phyloP scores from a whole-genome alignment of 371 early-diverging fungal genomes.

The Apophysomyces ossiformis region DNA sequence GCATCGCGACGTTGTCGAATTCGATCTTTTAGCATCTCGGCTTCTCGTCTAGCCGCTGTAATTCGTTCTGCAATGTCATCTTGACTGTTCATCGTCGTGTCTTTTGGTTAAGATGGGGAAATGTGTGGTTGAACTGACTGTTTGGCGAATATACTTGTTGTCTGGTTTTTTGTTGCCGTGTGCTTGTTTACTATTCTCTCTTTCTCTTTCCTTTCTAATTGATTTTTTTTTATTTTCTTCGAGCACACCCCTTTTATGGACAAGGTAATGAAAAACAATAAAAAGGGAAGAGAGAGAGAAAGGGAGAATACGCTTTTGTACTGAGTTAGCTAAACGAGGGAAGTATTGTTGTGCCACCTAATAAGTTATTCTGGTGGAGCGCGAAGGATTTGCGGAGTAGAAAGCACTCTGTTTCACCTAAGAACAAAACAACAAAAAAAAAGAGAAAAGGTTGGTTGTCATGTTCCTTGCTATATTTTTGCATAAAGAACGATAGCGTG shows the following conservation, averaged over 20 bases:
- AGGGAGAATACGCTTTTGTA: not conserved
- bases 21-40: slow-evolving; percentile 93
- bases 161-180: too few species aligned
- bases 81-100: slow-evolving; percentile 21
- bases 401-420: slow-evolving; percentile 5
- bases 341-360: slow-evolving; percentile 7
- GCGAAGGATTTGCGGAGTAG: slow-evolving; percentile 10
- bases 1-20: slow-evolving; percentile 93
- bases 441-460: not conserved
- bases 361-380: slow-evolving; percentile 12
- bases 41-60: slow-evolving; percentile 89
- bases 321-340: not conserved
- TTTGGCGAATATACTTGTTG: too few species aligned
- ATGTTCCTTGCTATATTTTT: not conserved
- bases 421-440: not conserved
- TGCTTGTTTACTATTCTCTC: not conserved
- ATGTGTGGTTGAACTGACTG: not conserved
- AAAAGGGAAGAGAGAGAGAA: slow-evolving; percentile 5
- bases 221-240: not conserved
- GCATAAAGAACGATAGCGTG: not conserved
- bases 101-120: not conserved
- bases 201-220: not conserved
- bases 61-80: slow-evolving; percentile 91
- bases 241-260: not conserved
- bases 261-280: not conserved